A percentile compares a stretch with the other conserved stretches of the same genome.
phyloP scores from a whole-genome alignment of 75 land plant species.

The Picea sitchensis region DNA sequence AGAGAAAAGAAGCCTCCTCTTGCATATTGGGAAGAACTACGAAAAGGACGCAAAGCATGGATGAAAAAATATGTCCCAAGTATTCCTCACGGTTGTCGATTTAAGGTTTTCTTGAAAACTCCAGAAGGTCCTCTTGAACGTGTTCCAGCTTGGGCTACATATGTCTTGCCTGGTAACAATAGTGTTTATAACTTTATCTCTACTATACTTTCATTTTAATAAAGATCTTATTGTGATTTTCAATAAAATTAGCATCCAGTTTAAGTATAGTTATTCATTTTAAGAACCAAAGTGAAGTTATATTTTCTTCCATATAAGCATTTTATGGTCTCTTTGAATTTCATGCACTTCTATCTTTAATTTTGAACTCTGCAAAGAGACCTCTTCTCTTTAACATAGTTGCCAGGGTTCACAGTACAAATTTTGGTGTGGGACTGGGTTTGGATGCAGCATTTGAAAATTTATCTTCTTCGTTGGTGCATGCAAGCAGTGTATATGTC shows the following conservation, averaged over 20 bases:
- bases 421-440: background rate
- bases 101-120: slow-evolving; percentile 85
- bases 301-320: background rate
- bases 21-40: slow-evolving; percentile 72
- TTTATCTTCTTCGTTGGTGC: background rate
- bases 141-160: slow-evolving; percentile 97
- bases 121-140: slow-evolving; percentile 87
- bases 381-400: background rate
- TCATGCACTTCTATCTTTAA: background rate
- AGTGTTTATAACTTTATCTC: background rate
- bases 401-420: background rate
- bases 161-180: slow-evolving; percentile 82
- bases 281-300: background rate
- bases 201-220: background rate
- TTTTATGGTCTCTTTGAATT: background rate
- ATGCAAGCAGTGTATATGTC: background rate
- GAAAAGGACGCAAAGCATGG: slow-evolving; percentile 95
- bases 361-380: background rate
- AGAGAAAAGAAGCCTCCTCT: slow-evolving; percentile 63
- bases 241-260: background rate
- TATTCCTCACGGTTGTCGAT: slow-evolving; percentile 80
- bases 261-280: background rate
- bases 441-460: background rate
- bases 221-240: background rate
- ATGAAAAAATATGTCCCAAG: slow-evolving; percentile 77